Conservation (phyloP, 73 alveolate genomes). For the Tetrahymena malaccensis region DNA sequence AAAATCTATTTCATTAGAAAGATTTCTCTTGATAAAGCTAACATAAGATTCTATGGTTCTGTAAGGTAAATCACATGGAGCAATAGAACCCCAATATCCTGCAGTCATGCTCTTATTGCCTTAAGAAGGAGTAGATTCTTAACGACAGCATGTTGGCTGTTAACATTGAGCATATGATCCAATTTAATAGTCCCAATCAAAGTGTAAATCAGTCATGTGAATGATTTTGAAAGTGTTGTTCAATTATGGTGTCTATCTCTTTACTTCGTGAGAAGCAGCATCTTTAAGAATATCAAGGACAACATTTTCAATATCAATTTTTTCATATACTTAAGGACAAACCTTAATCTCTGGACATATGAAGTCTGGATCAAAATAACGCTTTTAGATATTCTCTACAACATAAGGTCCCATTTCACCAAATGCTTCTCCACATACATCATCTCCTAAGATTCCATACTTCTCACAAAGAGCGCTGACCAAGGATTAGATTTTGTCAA, state of each 20-base stretch:
- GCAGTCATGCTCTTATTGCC: conserved; percentile 31
- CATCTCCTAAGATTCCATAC: neutral
- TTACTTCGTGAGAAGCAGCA: neutral
- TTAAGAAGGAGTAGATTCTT: conserved; percentile 42
- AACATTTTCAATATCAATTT: conserved; percentile 5
- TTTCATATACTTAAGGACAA: conserved; percentile 31
- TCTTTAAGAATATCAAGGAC: conserved; percentile 7
- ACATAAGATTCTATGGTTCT: conserved; percentile 57
- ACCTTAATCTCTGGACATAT: conserved; percentile 10
- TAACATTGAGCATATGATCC: conserved; percentile 58
- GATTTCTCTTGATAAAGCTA: conserved; percentile 47
- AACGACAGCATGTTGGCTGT: conserved; percentile 65
- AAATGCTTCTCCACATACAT: conserved; percentile 30
- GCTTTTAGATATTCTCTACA: conserved; percentile 5
- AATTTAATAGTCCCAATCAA: conserved; percentile 57
- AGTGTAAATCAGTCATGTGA: conserved; percentile 71
- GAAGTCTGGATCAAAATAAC: conserved; percentile 31
- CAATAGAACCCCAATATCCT: conserved; percentile 62
- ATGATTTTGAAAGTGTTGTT: conserved; percentile 49
- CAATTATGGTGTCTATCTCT: conserved; percentile 14
- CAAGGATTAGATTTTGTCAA: neutral
- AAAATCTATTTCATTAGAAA: conserved; percentile 44
- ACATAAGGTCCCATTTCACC: conserved; percentile 27
- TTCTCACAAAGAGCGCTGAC: neutral
- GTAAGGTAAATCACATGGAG: conserved; percentile 62